These are phyloP conservation scores for Penicillium longicatenatum DNA, from an alignment of 495 filamentous ascomycete genomes.

Conservation along the genomic window DNA sequence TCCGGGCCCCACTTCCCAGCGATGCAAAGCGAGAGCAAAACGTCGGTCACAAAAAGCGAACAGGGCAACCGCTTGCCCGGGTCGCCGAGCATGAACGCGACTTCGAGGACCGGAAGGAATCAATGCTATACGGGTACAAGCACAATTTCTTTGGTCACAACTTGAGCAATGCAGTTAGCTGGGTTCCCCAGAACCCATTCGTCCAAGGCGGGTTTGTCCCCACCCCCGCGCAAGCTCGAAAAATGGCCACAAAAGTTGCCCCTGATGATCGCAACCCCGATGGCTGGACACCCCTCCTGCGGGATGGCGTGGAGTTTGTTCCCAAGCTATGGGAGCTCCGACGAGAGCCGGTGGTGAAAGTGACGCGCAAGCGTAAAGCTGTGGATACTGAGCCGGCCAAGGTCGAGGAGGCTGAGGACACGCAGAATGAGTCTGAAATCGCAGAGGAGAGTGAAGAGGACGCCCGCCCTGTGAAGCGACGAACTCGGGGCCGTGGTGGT, in stretches of 20 bases:
- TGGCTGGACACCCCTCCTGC: conserved; percentile 37
- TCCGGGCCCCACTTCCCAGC: conserved; percentile 12
- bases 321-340: conserved; percentile 51
- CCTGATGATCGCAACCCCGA: conserved; percentile 42
- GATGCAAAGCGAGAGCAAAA: conserved; percentile 22
- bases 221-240: conserved; percentile 41
- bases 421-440: conserved; percentile 21
- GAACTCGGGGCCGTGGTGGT: conserved; percentile 34
- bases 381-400: conserved; percentile 39
- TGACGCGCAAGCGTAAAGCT: conserved; percentile 48
- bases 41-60: conserved; percentile 23
- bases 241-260: conserved; percentile 39
- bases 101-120: conserved; percentile 46
- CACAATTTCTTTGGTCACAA: conserved; percentile 24
- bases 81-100: conserved; percentile 24
- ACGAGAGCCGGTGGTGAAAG: conserved; percentile 53
- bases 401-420: conserved; percentile 33
- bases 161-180: conserved; percentile 5
- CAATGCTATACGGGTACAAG: conserved; percentile 47
- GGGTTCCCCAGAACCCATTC: conserved; percentile 43
- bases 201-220: conserved; percentile 48
- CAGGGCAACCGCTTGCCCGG: conserved; percentile 19
- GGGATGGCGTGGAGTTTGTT: conserved; percentile 36
- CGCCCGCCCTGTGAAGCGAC: conserved; percentile 32
- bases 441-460: conserved; percentile 32